Base-by-base conservation (phyloP, 2,329 filamentous ascomycete genomes). In the Ceratocystis albifundus region DNA sequence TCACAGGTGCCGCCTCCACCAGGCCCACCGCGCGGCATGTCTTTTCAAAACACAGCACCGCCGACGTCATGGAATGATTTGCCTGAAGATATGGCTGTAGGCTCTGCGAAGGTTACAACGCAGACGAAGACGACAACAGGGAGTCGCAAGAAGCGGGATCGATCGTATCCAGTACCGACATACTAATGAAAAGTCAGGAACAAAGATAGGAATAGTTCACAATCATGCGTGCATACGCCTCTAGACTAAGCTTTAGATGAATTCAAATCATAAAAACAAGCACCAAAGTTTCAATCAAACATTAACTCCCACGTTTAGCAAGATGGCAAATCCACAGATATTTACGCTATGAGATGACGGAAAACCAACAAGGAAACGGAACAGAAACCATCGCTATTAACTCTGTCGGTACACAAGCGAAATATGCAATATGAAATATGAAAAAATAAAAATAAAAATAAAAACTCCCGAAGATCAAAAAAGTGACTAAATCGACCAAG, bases 61-160 rank as follows among this genome's bases (percentile, higher is more conserved):
- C 80, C 82, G 22, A 82, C 75, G 36, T 84, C 87, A 71, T 87
- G 84, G 84, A 87, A 87, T 74, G 84, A 87, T 71, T 71, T 87
- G 8, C 84, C 84, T 0, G 76, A 78, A 8, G 84, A 87, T 64
- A 85, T 86, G 82, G 73, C 80, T 10, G 69, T 70, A 20, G 74
- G 74, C 48, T 22, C 48, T 12, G 74, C 75, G 36, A 41, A 41
- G 36, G 3, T 12, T 15, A 41, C 55, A 69, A 79, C 2, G 74
- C 84, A 83, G 72, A 84, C 79, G 73, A 83, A 80, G 1, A 73
- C 76, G 2, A 76, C 73, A 22, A 2, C 50, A 25, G 22, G 50
- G 12, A 15, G 50, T 15, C 75, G 80, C 50, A 84, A 82, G 75
- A 85, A 83, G 78, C 80, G 78, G 70, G 83, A 86, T 68, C 77